These are phyloP conservation scores for Populus pruinosa DNA, from an alignment of 345 rosid species.

Conservation along the genomic window DNA sequence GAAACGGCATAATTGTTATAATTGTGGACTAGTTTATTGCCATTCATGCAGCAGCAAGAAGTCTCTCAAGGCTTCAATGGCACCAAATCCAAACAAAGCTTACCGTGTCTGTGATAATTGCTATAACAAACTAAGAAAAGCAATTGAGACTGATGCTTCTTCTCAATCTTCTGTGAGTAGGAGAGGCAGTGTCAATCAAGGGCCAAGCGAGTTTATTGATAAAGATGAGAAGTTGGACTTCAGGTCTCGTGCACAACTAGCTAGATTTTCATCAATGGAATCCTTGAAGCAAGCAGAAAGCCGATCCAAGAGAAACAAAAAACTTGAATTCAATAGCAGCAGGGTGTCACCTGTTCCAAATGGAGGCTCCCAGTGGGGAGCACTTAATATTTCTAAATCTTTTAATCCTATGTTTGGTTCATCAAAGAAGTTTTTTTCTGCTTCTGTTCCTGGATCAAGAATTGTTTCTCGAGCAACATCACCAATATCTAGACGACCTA, in stretches of 20 bases:
- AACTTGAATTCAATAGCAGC: constrained; percentile 84
- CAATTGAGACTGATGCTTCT: constrained; percentile 57
- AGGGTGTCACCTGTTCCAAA: constrained; percentile 94
- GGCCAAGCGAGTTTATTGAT: constrained; percentile 47
- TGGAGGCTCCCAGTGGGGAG: constrained; percentile 87
- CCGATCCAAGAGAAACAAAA: constrained; percentile 75
- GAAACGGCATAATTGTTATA: constrained; percentile 76
- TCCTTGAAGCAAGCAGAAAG: constrained; percentile 73
- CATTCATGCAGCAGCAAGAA: constrained; percentile 92
- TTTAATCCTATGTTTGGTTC: constrained; percentile 85
- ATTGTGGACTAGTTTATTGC: constrained; percentile 90
- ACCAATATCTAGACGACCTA: constrained; percentile 87
- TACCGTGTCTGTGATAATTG: constrained; percentile 94
- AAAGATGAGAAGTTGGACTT: constrained; percentile 83
- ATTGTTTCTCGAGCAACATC: constrained; percentile 98
- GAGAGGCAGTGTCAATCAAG: constrained; percentile 73
- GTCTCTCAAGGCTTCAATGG: constrained; percentile 92
- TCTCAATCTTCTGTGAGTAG: constrained; percentile 69
- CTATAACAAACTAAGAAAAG: constrained; percentile 69
- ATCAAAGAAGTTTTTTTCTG: constrained; percentile 94
- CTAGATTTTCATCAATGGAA: constrained; percentile 83
- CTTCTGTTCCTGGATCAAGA: constrained; percentile 99
- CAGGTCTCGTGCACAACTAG: constrained; percentile 71
- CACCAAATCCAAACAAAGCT: constrained; percentile 90
- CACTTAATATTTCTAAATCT: constrained; percentile 69